Percentiles rank a stretch among this genome's conserved stretches.
Evolutionary conservation across 441 rosid species (phyloP).

Genomic region (Gossypium schwendimanii): DNA sequence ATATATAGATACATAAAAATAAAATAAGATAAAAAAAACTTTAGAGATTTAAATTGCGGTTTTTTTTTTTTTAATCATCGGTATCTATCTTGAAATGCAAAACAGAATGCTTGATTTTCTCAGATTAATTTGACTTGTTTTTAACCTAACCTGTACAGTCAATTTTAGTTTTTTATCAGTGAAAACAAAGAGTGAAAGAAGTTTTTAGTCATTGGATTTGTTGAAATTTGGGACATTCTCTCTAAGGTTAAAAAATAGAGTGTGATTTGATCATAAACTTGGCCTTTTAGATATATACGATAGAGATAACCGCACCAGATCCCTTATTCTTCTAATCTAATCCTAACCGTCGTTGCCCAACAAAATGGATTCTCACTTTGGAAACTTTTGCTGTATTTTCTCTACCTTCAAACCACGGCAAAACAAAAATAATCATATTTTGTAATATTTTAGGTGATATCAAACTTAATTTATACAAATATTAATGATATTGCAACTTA

Average conservation of each 20-base stretch:
- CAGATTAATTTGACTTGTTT: background rate
- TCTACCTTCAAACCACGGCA: no score
- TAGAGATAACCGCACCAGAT: background rate
- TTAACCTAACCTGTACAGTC: background rate
- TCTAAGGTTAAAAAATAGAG: no score
- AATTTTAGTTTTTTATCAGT: background rate
- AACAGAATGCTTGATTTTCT: conserved; percentile 26
- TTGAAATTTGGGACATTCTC: background rate
- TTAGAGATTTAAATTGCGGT: background rate
- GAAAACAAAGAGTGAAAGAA: background rate
- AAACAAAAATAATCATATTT: no score
- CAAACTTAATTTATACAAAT: no score
- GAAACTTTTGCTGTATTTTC: no score
- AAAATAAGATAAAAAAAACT: background rate
- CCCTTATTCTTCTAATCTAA: background rate
- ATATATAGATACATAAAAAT: background rate
- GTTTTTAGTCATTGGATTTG: background rate
- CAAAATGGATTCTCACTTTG: no score
- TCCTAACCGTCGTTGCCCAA: no score
- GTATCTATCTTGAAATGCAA: background rate
- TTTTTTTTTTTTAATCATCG: background rate
- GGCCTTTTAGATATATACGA: background rate
- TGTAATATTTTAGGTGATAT: no score
- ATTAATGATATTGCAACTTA: no score
- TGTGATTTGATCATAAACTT: background rate